Evolutionary conservation across 257 asterid species (phyloP), one percentile per base, ranked within the genome.

Genomic region (Echium plantagineum): DNA sequence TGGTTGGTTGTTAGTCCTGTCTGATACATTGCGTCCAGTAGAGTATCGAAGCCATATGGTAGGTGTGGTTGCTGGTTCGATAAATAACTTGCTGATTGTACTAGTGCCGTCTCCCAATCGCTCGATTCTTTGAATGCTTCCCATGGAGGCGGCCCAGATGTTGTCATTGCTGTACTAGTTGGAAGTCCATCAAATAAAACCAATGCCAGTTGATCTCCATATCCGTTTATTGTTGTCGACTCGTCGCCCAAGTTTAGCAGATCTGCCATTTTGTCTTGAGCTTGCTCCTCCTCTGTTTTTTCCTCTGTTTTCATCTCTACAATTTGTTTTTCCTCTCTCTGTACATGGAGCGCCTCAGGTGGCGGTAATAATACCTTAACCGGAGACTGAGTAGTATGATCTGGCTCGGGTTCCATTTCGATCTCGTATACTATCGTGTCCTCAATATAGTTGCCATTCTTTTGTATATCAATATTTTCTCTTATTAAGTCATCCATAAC

Each of bases 21-120:
- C 53, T 80, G 90, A 72, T 93, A 93, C 99, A 93, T 86, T 3
- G 96, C 99, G 13, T 89, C 85, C 3, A 93, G 88, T 75, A 83
- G 49, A 0, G 84, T 69, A 59, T 80, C 77, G 13, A 89, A 78
- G 5, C 94, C 96, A 3, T 90, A 85, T 0, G 96, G 94, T 3
- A 89, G 78, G 0, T 83, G 64, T 8, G 77, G 66, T 66, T 78
- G 75, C 52, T 86, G 97, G 81, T 81, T 89, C 3, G 90, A 74
- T 67, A 89, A 70, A 55, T 84, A 95, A 72, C 96, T 89, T 2
- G 84, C 77, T 2, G 96, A 74, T 59, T 84, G 94, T 32, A 89
- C 91, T 1, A 93, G 71, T 0, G 94, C 78, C 1, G 77, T 68
- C 48, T 93, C 99, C 99, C 99, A 93, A 26, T 93, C 95, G 16